These are phyloP conservation scores for Houttuynia cordata DNA, from an alignment of 164 flowering plant genomes.

Conservation along the genomic window DNA sequence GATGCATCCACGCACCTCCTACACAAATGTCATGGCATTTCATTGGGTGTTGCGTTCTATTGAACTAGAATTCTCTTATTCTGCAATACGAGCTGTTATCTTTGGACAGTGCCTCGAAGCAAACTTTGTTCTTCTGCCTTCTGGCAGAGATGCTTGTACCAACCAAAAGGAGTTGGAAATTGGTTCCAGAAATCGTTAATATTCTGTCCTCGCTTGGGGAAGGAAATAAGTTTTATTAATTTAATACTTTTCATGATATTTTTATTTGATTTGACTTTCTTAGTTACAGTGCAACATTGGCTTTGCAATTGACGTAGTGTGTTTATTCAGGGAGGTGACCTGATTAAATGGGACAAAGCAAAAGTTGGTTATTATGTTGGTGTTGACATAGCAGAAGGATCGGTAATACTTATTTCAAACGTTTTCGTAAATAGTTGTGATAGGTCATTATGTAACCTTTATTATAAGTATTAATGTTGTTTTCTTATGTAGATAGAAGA, in stretches of 20 bases:
- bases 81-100: background rate
- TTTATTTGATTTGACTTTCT: background rate
- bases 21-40: background rate
- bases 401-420: constrained; percentile 34
- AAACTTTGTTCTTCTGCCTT: background rate
- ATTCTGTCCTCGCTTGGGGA: no score
- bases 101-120: no score
- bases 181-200: background rate
- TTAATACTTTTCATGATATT: no score
- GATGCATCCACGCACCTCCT: background rate
- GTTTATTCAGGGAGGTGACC: constrained; percentile 77
- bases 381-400: constrained; percentile 93
- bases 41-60: background rate
- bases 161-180: background rate
- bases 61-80: no score
- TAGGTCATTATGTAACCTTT: background rate
- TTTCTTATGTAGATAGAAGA: constrained; percentile 65
- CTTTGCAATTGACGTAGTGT: background rate
- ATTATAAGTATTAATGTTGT: background rate
- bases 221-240: no score
- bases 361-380: constrained; percentile 92
- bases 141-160: background rate
- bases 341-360: constrained; percentile 98
- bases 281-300: no score
- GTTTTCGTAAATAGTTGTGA: background rate